Evolutionary conservation across 2,329 filamentous ascomycete genomes (phyloP).

Genomic region (Chaetomiaceae sp.): DNA sequence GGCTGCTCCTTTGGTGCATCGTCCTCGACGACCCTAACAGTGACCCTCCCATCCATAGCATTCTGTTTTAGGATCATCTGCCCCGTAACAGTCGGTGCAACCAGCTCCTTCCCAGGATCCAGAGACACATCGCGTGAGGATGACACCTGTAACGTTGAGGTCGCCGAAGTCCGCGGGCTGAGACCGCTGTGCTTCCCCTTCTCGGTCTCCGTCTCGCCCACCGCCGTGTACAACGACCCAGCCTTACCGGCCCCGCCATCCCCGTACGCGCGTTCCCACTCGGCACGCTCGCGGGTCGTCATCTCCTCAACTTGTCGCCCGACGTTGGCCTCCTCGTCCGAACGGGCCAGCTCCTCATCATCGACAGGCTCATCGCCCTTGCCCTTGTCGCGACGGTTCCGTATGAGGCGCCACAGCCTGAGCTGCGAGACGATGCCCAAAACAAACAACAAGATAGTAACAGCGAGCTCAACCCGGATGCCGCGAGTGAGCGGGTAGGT

Average conservation of each 20-base stretch:
- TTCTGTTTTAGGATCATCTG: conserved; percentile 40
- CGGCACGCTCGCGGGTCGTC: conserved; percentile 55
- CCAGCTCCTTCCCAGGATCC: conserved; percentile 27
- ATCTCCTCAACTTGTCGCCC: conserved; percentile 61
- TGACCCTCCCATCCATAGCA: conserved; percentile 44
- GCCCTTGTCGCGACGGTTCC: conserved; percentile 53
- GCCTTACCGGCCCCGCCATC: conserved; percentile 41
- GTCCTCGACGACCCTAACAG: conserved; percentile 49
- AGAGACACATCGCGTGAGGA: conserved; percentile 41
- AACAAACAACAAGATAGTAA: conserved; percentile 67
- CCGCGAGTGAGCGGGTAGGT: conserved; percentile 84
- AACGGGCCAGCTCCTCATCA: conserved; percentile 46
- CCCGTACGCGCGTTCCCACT: conserved; percentile 78
- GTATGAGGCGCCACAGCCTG: conserved; percentile 78
- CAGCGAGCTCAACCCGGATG: conserved; percentile 78
- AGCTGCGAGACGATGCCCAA: conserved; percentile 79
- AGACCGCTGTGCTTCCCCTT: conserved; percentile 36
- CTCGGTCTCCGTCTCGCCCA: conserved; percentile 42
- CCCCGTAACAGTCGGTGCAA: conserved; percentile 26
- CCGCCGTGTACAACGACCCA: conserved; percentile 45
- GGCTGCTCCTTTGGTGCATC: conserved; percentile 34
- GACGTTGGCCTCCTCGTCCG: conserved; percentile 63
- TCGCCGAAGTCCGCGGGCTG: conserved; percentile 28
- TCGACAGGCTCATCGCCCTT: conserved; percentile 45
- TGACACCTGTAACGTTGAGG: conserved; percentile 31